Conservation (phyloP, 768 basidiomycete species). For the Cubamyces sp. region DNA sequence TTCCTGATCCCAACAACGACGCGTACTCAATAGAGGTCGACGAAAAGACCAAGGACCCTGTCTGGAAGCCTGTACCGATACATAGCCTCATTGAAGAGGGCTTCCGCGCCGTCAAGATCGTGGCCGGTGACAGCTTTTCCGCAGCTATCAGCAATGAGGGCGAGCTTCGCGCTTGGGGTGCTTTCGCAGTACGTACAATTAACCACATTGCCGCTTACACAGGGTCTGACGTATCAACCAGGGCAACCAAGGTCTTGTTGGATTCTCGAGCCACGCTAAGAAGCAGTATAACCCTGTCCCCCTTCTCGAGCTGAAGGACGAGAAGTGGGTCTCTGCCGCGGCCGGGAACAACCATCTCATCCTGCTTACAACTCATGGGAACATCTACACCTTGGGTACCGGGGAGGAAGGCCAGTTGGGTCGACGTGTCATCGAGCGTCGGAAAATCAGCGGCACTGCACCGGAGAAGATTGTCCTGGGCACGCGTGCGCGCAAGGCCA, state of each 20-base stretch:
- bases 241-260: conserved; percentile 83
- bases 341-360: conserved; percentile 90
- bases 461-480: conserved; percentile 88
- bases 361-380: conserved; percentile 85
- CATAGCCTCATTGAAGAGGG: conserved; percentile 72
- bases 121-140: conserved; percentile 87
- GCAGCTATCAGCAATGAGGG: conserved; percentile 83
- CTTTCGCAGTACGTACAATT: conserved; percentile 72
- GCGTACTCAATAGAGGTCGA: conserved; percentile 59
- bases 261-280: conserved; percentile 70
- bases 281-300: conserved; percentile 72
- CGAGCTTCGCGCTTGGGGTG: conserved; percentile 85
- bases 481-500: conserved; percentile 62
- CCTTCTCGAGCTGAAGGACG: conserved; percentile 59
- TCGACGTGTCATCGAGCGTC: conserved; percentile 84
- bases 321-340: conserved; percentile 75
- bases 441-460: conserved; percentile 85
- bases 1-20: conserved; percentile 62
- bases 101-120: conserved; percentile 83
- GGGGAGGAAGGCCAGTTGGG: conserved; percentile 92
- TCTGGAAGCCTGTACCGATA: conserved; percentile 49
- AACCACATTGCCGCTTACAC: neutral
- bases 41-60: conserved; percentile 27
- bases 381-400: conserved; percentile 88
- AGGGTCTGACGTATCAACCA: conserved; percentile 31